Percentiles rank a stretch among this genome's conserved stretches.
Evolutionary conservation across 495 filamentous ascomycete species (phyloP).

Genomic region (Tetracladium marchalianum): DNA sequence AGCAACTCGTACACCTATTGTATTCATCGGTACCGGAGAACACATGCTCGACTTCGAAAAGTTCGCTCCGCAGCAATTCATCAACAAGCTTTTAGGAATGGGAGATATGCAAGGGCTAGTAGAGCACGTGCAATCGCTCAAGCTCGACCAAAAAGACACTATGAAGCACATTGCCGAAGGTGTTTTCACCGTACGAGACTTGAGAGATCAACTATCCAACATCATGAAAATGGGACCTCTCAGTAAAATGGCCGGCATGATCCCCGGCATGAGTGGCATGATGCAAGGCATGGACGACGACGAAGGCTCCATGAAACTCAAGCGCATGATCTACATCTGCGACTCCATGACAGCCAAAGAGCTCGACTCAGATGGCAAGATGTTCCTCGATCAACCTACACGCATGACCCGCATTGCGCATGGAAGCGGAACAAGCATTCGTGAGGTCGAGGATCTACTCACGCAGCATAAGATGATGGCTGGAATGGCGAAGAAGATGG

Average conservation of each 20-base stretch:
- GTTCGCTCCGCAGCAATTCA: conserved; percentile 83
- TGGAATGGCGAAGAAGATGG: conserved; percentile 98
- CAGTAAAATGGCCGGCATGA: conserved; percentile 98
- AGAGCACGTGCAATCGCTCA: conserved; percentile 94
- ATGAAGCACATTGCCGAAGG: conserved; percentile 98
- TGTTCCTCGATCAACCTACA: conserved; percentile 85
- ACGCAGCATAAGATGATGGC: conserved; percentile 99
- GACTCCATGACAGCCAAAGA: conserved; percentile 96
- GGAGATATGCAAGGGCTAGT: conserved; percentile 92
- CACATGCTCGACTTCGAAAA: conserved; percentile 92
- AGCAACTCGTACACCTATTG: conserved; percentile 92
- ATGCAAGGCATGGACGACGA: conserved; percentile 96
- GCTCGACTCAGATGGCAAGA: conserved; percentile 86
- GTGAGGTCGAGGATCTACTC: conserved; percentile 95
- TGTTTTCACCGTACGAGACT: conserved; percentile 89
- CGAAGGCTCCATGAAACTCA: conserved; percentile 82
- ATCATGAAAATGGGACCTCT: conserved; percentile 99
- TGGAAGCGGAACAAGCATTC: conserved; percentile 81
- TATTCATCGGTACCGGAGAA: conserved; percentile 95
- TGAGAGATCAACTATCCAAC: conserved; percentile 89
- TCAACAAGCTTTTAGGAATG: conserved; percentile 90
- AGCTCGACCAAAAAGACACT: conserved; percentile 94
- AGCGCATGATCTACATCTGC: conserved; percentile 98
- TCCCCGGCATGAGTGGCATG: conserved; percentile 84
- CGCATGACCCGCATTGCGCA: conserved; percentile 89